Evolutionary conservation across 2,329 filamentous ascomycete genomes (phyloP).

Genomic region (Cladosporium halotolerans): DNA sequence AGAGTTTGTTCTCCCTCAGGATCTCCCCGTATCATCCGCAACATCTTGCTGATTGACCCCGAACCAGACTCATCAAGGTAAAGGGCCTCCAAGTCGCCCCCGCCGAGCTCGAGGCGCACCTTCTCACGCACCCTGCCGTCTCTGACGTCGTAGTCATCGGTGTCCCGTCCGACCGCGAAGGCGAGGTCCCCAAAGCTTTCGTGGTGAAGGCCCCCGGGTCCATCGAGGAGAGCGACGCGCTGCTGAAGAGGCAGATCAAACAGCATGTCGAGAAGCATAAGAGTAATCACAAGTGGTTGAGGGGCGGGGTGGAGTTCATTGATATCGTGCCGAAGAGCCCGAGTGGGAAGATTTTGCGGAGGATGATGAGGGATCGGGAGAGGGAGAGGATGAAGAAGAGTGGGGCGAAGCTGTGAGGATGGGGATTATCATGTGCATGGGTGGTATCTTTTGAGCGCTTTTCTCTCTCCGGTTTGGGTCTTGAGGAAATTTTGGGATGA

Average conservation of each 20-base stretch:
- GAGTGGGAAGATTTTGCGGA: conserved; percentile 57
- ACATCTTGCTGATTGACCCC: neutral
- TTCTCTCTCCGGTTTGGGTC: too few relatives aligned
- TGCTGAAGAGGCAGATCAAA: conserved; percentile 45
- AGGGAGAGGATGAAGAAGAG: conserved; percentile 58
- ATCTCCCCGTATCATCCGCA: neutral
- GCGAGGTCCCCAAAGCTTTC: conserved; percentile 59
- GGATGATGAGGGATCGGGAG: conserved; percentile 66
- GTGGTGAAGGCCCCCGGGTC: conserved; percentile 50
- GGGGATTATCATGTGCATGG: neutral
- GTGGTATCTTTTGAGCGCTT: neutral
- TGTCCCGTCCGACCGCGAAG: conserved; percentile 56
- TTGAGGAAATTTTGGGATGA: too few relatives aligned
- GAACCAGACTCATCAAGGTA: conserved; percentile 27
- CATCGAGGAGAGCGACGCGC: conserved; percentile 47
- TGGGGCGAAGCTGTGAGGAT: conserved; percentile 57
- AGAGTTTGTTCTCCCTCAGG: conserved; percentile 36
- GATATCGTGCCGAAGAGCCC: conserved; percentile 56
- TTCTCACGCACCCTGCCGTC: conserved; percentile 69
- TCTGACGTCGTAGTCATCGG: conserved; percentile 74
- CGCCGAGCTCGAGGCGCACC: conserved; percentile 73
- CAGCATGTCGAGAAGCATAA: conserved; percentile 57
- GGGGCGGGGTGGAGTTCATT: conserved; percentile 53
- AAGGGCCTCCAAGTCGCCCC: conserved; percentile 78
- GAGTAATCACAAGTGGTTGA: conserved; percentile 56